Conservation (phyloP, 352 stramenopile species). For the Aphanomyces invadans region DNA sequence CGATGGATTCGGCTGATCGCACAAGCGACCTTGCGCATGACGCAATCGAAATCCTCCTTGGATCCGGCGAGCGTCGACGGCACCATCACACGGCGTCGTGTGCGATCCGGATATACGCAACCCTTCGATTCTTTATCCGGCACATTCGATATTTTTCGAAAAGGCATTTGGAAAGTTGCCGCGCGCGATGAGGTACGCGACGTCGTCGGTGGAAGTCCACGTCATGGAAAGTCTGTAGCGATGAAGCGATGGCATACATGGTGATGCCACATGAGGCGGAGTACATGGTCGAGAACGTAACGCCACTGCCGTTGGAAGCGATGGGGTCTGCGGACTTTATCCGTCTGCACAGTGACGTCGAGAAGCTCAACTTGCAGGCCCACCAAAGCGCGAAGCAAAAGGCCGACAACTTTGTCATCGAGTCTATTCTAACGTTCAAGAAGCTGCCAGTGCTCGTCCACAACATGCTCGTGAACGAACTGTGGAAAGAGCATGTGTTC, state of each 20-base stretch:
- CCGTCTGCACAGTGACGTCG: slow-evolving; percentile 74
- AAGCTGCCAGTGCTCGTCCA: slow-evolving; percentile 84
- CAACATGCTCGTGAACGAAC: slow-evolving; percentile 84
- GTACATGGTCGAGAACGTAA: slow-evolving; percentile 67
- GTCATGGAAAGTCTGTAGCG: too few relatives aligned
- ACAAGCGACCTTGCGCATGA: background rate
- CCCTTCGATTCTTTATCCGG: background rate
- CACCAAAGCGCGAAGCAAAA: slow-evolving; percentile 86
- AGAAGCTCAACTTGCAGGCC: slow-evolving; percentile 92
- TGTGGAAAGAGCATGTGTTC: slow-evolving; percentile 83
- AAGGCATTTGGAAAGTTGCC: background rate
- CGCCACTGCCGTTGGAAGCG: slow-evolving; percentile 43
- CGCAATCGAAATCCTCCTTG: background rate
- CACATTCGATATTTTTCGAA: background rate
- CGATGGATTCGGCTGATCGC: background rate
- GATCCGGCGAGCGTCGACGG: too few relatives aligned
- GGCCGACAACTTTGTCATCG: slow-evolving; percentile 91
- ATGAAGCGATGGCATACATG: slow-evolving; percentile 36
- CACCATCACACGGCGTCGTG: too few relatives aligned
- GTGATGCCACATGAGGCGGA: slow-evolving; percentile 76
- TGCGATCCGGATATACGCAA: background rate
- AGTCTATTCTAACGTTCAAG: slow-evolving; percentile 86
- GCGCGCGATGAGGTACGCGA: background rate
- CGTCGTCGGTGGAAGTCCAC: too few relatives aligned
- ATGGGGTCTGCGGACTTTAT: slow-evolving; percentile 78